phyloP scores from a whole-genome alignment of 2,329 filamentous ascomycete species.

The Ascochyta fabae region DNA sequence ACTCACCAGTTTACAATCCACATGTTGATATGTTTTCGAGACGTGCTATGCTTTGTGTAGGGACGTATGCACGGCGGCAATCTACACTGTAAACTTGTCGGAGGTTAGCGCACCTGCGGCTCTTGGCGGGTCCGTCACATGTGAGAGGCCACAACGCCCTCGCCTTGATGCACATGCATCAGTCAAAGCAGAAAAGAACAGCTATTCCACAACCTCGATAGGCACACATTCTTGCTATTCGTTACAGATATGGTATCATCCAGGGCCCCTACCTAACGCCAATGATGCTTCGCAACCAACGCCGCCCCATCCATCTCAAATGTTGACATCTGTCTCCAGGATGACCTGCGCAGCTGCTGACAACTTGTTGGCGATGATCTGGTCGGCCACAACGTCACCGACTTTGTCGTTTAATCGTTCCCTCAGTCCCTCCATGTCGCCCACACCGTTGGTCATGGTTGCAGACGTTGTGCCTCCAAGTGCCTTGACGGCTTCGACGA shows the following conservation, averaged over 20 bases:
- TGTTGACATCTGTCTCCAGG: constrained; percentile 31
- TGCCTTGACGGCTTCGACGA: constrained; percentile 63
- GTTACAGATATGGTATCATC: constrained; percentile 25
- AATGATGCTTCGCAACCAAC: constrained; percentile 6
- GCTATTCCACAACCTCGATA: background rate
- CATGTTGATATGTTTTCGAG: constrained; percentile 58
- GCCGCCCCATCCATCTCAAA: constrained; percentile 13
- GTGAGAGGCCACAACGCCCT: constrained; percentile 4
- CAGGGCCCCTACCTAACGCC: constrained; percentile 18
- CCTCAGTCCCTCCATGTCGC: constrained; percentile 49
- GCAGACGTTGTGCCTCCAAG: constrained; percentile 57
- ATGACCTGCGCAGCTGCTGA: constrained; percentile 33
- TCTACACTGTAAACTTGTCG: constrained; percentile 14
- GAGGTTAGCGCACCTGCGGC: constrained; percentile 14
- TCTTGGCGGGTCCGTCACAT: constrained; percentile 19
- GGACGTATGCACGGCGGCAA: constrained; percentile 11
- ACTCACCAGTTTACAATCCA: constrained; percentile 87
- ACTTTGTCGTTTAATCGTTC: constrained; percentile 52
- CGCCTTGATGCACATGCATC: no score
- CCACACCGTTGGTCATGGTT: constrained; percentile 48
- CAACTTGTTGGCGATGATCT: constrained; percentile 50
- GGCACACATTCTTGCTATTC: constrained; percentile 14
- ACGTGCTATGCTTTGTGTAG: constrained; percentile 7
- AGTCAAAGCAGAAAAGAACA: constrained; percentile 2
- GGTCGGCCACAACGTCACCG: constrained; percentile 52